Conservation (phyloP, 495 filamentous ascomycete species). For the Penicillium fimorum region DNA sequence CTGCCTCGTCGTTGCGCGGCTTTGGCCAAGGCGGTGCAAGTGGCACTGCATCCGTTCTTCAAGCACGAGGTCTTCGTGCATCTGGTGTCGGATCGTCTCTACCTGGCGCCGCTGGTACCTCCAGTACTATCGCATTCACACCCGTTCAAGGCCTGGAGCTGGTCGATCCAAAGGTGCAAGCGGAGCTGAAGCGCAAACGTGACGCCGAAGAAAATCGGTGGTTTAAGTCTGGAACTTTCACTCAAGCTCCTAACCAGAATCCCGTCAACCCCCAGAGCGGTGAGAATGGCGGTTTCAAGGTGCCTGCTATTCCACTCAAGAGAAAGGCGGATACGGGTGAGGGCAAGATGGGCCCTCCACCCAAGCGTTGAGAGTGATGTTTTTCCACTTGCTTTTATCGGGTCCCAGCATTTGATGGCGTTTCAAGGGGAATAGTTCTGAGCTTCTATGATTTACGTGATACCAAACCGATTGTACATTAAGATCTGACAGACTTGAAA, state of each 20-base stretch:
- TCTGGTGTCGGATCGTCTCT: constrained; percentile 72
- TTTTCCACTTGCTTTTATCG: constrained; percentile 8
- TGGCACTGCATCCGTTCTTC: constrained; percentile 64
- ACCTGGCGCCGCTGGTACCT: constrained; percentile 63
- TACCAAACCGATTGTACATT: constrained; percentile 23
- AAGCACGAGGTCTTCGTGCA: constrained; percentile 68
- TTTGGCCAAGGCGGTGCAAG: constrained; percentile 63
- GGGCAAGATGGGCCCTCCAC: constrained; percentile 46
- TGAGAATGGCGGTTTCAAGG: constrained; percentile 50
- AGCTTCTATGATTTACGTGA: constrained; percentile 17
- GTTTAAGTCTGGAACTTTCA: constrained; percentile 96
- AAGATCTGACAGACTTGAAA: neutral
- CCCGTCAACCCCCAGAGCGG: constrained; percentile 21
- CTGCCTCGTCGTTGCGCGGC: constrained; percentile 73
- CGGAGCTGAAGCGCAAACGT: constrained; percentile 76
- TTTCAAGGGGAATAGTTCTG: constrained; percentile 13
- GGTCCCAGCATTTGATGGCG: constrained; percentile 24
- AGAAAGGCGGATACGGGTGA: constrained; percentile 46
- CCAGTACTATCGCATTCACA: constrained; percentile 87
- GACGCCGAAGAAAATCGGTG: constrained; percentile 93
- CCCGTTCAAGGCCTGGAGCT: constrained; percentile 94
- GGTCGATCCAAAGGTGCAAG: constrained; percentile 87
- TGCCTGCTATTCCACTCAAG: constrained; percentile 46
- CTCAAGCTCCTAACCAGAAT: constrained; percentile 67
- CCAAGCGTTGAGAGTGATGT: constrained; percentile 29